Conservation (phyloP, 176 grass and related monocot genomes). For the Oryza coarctata region DNA sequence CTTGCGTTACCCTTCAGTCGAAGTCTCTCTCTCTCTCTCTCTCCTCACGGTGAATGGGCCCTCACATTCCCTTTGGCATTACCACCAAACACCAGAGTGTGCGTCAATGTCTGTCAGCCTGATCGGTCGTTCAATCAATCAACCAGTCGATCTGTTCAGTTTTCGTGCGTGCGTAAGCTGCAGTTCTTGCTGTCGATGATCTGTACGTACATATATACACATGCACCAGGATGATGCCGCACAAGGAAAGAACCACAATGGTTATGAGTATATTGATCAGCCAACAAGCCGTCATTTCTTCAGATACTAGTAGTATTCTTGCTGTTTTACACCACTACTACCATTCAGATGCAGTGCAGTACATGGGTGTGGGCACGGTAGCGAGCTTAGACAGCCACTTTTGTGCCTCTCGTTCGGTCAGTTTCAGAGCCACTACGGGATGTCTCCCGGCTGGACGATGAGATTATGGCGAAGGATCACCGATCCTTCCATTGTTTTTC, state of each 20-base stretch:
- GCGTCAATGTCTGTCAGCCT: slow-evolving; percentile 23
- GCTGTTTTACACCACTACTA: too few species aligned
- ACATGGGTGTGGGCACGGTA: too few species aligned
- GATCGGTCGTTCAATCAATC: slow-evolving; percentile 19
- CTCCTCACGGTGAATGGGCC: slow-evolving; percentile 11
- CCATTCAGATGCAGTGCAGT: too few species aligned
- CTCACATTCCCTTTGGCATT: slow-evolving; percentile 53
- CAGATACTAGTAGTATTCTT: background rate
- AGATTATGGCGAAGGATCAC: background rate
- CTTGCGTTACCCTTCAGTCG: background rate
- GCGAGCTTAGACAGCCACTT: background rate
- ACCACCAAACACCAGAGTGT: slow-evolving; percentile 50
- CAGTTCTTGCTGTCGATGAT: background rate
- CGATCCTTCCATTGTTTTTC: slow-evolving; percentile 6
- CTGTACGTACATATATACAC: background rate
- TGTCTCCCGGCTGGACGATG: background rate
- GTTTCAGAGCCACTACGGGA: background rate
- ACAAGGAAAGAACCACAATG: background rate
- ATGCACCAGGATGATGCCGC: too few species aligned
- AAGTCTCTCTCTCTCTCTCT: background rate
- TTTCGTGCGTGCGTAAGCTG: background rate
- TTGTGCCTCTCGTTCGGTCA: background rate
- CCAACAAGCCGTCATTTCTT: background rate
- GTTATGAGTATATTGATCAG: background rate
- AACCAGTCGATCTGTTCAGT: background rate